Base-by-base conservation (phyloP, 768 basidiomycete genomes). In the Mrakia blollopis region DNA sequence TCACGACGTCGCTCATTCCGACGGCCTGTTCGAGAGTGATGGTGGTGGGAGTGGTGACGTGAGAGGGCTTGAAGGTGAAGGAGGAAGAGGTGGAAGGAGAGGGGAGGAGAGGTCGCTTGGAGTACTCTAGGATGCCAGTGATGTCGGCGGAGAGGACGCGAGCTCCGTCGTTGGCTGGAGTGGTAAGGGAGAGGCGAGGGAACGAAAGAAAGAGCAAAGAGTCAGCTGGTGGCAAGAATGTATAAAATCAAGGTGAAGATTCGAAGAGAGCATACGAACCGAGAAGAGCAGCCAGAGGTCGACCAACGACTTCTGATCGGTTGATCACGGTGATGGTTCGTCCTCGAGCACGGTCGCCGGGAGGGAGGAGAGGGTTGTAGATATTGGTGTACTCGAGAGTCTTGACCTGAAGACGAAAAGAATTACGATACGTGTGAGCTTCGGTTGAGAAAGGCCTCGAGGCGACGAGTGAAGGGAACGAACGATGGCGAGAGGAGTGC, bases 81-180 rank as follows among this genome's bases (percentile, higher is more conserved):
- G 85, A 81, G 9, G 84, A 72, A 13, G 30, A 79, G 57, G 54
- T 68, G 1, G 65, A 37, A 8, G 65, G 65, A 1, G 65, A 68
- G 65, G 65, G 65, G 77, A 75, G 41, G 32, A 61, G 74, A 62
- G 94, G 93, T 21, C 94, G 90, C 83, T 96, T 96, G 63, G 92
- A 97, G 85, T 96, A 98, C 86, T 98, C 97, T 87, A 97, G 92
- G 72, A 95, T 92, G 14, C 93, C 92, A 82, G 96, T 94, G 75
- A 98, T 92, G 83, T 99, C 97, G 7, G 92, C 92, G 9, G 93
- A 95, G 81, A 98, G 90, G 8, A 98, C 97, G 13, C 94, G 87
- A 2, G 96, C 97, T 39, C 97, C 97, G 82, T 99, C 97, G 82
- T 99, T 99, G 4, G 95, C 89, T 60, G 52, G 8, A 54, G 25